Base-by-base conservation (phyloP, 1,284 basidiomycete genomes). In the Anthracocystis panici-leucophaei region DNA sequence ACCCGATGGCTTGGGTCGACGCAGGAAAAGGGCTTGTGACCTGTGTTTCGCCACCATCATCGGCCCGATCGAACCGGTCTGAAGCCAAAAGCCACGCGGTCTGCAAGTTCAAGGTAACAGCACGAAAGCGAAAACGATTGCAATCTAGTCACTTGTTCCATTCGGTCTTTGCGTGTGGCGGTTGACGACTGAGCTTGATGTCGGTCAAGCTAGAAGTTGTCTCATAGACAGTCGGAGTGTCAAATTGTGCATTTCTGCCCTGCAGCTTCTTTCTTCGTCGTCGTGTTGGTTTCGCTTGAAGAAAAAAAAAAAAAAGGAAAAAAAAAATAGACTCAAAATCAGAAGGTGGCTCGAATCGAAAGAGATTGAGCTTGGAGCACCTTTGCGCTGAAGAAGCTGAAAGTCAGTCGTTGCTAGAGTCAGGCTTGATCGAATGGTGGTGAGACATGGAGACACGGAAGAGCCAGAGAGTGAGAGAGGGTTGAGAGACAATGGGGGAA, bases 231-330 rank as follows among this genome's bases (percentile, higher is more conserved):
- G 53, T 27, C 60, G 60, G 60, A 45, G 44, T 63, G 40, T 63
- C 60, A 63, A 63, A 63, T 18, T 63, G 25, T 42, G 60, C 53
- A 51, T 29, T 42, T 44, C 23, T 5, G 48, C 16, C 45, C 38
- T 18, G 38, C 51, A 40, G 14, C 16, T 23, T 51, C n/a, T 38
- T n/a, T n/a, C 33, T 51, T 21, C 20, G 6, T n/a, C n/a, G 3
- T 11, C 18, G 48, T 49, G 48, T 49, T 49, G 48, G 48, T 49
- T 27, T 49, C 48, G 27, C 29, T 31, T n/a, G n/a, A n/a, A n/a
- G n/a, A n/a, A n/a, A n/a, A n/a, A n/a, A n/a, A n/a, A n/a, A n/a
- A n/a, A n/a, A n/a, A n/a, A n/a, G n/a, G n/a, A n/a, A n/a, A 31
- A 25, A 16, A 29, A 48, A 29, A 29, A 48, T 16, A 20, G 44